Evolutionary conservation across 2,329 filamentous ascomycete genomes (phyloP).

Genomic region (Colletotrichum chlorophyti): DNA sequence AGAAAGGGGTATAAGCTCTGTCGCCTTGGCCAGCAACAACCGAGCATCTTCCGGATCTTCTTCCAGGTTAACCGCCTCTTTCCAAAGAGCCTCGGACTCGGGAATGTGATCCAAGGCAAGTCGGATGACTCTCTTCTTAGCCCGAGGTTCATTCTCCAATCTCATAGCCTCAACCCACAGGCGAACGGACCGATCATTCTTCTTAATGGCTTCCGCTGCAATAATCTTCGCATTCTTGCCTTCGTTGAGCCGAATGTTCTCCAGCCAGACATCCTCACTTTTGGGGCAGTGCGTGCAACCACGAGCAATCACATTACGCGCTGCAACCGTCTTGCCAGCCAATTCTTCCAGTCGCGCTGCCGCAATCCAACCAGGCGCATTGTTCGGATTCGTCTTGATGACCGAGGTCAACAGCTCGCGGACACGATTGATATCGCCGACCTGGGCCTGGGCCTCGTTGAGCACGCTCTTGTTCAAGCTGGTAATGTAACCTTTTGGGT

Average conservation of each 20-base stretch:
- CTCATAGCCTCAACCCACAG: slow-evolving; percentile 97
- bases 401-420: slow-evolving; percentile 93
- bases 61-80: slow-evolving; percentile 93
- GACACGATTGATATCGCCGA: slow-evolving; percentile 95
- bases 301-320: slow-evolving; percentile 84
- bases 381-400: slow-evolving; percentile 94
- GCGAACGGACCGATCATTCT: slow-evolving; percentile 85
- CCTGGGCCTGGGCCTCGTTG: slow-evolving; percentile 79
- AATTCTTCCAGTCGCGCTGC: slow-evolving; percentile 91
- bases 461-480: slow-evolving; percentile 84
- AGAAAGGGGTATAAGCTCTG: slow-evolving; percentile 91
- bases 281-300: slow-evolving; percentile 92
- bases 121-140: slow-evolving; percentile 91
- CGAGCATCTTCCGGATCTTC: slow-evolving; percentile 88
- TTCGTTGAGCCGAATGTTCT: slow-evolving; percentile 93
- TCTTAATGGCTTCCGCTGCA: slow-evolving; percentile 89
- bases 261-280: slow-evolving; percentile 94
- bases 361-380: slow-evolving; percentile 95
- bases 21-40: slow-evolving; percentile 90
- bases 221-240: slow-evolving; percentile 95
- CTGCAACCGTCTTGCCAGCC: slow-evolving; percentile 89
- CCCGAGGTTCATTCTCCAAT: slow-evolving; percentile 79
- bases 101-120: slow-evolving; percentile 92
- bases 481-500: slow-evolving; percentile 95
- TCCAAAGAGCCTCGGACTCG: slow-evolving; percentile 97